Percentiles rank a stretch among this genome's conserved stretches.
phyloP scores from a whole-genome alignment of 1,139 yeast genomes.

The Debaryomyces subglobosus region DNA sequence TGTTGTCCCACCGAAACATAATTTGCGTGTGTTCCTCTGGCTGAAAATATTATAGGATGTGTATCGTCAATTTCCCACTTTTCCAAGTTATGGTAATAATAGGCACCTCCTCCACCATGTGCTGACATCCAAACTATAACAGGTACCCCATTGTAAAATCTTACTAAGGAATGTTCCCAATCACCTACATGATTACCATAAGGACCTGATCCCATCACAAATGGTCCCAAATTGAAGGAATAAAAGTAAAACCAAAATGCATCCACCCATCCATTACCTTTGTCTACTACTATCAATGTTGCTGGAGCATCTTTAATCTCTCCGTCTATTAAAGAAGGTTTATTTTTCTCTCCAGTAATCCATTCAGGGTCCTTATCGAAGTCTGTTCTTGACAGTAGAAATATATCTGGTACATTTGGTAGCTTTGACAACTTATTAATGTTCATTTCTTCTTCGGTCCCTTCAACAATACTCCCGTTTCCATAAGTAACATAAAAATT shows the following conservation, averaged over 20 bases:
- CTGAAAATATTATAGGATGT: constrained; percentile 81
- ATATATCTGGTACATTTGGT: constrained; percentile 35
- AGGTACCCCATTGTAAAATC: constrained; percentile 82
- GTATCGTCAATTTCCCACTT: constrained; percentile 53
- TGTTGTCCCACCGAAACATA: constrained; percentile 97
- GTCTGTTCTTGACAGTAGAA: constrained; percentile 67
- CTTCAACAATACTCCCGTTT: constrained; percentile 51
- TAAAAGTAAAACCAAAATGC: constrained; percentile 97
- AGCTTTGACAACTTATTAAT: constrained; percentile 42
- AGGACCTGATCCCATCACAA: constrained; percentile 96
- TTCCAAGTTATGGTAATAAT: constrained; percentile 73
- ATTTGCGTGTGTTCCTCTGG: constrained; percentile 96
- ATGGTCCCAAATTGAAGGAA: constrained; percentile 93
- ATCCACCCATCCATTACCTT: constrained; percentile 91
- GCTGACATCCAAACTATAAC: constrained; percentile 98
- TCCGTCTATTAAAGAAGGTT: constrained; percentile 75
- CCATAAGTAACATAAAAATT: constrained; percentile 56
- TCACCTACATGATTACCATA: constrained; percentile 97
- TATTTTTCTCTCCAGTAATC: constrained; percentile 73
- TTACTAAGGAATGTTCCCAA: constrained; percentile 93
- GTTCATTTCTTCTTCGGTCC: constrained; percentile 38
- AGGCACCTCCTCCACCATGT: constrained; percentile 97
- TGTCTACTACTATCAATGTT: constrained; percentile 78
- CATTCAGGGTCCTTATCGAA: constrained; percentile 80
- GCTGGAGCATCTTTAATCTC: constrained; percentile 78